phyloP scores from a whole-genome alignment of 2,329 filamentous ascomycete species.

The Phaeosphaeriaceae sp. region DNA sequence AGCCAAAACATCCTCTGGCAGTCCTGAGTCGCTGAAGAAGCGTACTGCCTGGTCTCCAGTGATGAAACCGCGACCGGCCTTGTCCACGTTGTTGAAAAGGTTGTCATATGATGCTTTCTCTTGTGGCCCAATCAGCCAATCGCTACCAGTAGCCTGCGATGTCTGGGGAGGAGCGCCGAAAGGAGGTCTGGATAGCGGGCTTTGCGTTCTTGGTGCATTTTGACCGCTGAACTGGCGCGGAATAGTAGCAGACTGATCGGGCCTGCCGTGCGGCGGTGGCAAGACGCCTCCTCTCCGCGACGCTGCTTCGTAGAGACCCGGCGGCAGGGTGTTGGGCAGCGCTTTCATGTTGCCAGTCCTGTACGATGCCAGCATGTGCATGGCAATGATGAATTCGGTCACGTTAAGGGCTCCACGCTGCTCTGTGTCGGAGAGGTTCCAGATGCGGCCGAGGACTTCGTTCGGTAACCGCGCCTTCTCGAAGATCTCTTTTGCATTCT shows the following conservation, averaged over 20 bases:
- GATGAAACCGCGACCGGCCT: constrained; percentile 79
- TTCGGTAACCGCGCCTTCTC: constrained; percentile 91
- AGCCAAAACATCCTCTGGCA: constrained; percentile 86
- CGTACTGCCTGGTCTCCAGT: constrained; percentile 92
- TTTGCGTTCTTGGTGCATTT: constrained; percentile 61
- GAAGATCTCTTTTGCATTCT: constrained; percentile 91
- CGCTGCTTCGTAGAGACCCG: constrained; percentile 89
- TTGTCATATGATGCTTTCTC: constrained; percentile 90
- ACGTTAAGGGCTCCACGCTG: constrained; percentile 85
- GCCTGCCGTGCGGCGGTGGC: constrained; percentile 52
- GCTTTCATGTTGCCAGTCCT: constrained; percentile 82
- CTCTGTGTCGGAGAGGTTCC: constrained; percentile 93
- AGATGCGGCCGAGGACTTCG: constrained; percentile 91
- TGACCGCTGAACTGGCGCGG: constrained; percentile 82
- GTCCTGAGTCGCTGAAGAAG: constrained; percentile 90
- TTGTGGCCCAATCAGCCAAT: constrained; percentile 82
- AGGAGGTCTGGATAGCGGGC: constrained; percentile 61
- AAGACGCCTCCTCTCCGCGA: constrained; percentile 64
- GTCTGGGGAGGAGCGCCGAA: constrained; percentile 58
- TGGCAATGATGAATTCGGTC: constrained; percentile 96
- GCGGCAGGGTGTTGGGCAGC: constrained; percentile 80
- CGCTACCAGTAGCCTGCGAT: constrained; percentile 64
- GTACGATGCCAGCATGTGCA: constrained; percentile 93
- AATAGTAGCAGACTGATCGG: constrained; percentile 66
- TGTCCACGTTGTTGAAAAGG: constrained; percentile 85